Evolutionary conservation across 768 basidiomycete genomes (phyloP), one percentile per base, ranked within the genome.

Genomic region (Favolaschia claudopus): DNA sequence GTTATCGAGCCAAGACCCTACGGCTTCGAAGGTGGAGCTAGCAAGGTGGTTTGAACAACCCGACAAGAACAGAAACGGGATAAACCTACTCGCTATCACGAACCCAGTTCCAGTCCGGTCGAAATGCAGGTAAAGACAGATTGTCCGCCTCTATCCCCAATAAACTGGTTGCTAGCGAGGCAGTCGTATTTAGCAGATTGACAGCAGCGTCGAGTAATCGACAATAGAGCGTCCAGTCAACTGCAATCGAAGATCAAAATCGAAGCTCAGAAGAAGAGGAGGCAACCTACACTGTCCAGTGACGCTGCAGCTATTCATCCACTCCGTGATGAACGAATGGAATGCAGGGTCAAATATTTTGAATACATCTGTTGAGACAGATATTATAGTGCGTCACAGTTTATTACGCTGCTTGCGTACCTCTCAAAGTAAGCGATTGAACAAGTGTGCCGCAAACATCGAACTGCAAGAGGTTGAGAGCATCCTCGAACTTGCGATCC

Each of bases 391-490:
- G 13, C 60, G 6, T 37, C 20, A 20, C 25, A 12, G 37, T 5
- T 7, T 17, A 50, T n/a, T n/a, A n/a, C n/a, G 49, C 28, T 15
- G 22, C 19, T 20, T 19, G 7, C 38, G 17, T 62, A 89, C 87
- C 82, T 70, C 77, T 76, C 48, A 84, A 71, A 15, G 76, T 78
- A 27, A 82, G 56, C 6, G 70, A 67, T 56, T 79, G 77, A 22
- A 87, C 84, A 2, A 87, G 77, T 51, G 77, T 82, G 29, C 89
- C 89, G 31, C 82, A 77, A 2, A 81, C 67, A 67, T 92, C 90
- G 29, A 91, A 68, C 1, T 76, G 61, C 52, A 87, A 59, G 1
- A 61, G 63, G 2, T 69, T 67, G 32, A 91, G 56, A 7, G 77
- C 64, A 13, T 76, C 71, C 20, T 70, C 69, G 39, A 92, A 78